phyloP scores from a whole-genome alignment of 768 basidiomycete genomes.

The Pisolithus tinctorius region DNA sequence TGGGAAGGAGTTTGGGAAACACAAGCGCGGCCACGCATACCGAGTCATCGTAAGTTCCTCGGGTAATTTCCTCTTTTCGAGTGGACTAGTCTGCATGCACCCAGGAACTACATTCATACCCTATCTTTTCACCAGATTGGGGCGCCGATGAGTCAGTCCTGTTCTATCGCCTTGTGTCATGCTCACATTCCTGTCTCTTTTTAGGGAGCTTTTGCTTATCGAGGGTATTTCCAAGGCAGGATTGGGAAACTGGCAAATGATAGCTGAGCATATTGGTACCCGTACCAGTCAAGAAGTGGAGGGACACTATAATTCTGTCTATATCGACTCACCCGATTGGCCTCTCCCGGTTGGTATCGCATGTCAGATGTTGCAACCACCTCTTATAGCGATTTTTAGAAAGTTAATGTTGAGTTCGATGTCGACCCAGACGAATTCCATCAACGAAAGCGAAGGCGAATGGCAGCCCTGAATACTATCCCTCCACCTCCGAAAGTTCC shows the following conservation, averaged over 20 bases:
- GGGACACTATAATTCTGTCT: slow-evolving; percentile 77
- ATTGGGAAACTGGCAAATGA: slow-evolving; percentile 94
- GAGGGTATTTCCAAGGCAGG: slow-evolving; percentile 86
- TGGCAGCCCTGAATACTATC: slow-evolving; percentile 67
- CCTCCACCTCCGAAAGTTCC: slow-evolving; percentile 60
- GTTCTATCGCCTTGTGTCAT: neutral
- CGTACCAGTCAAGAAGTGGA: slow-evolving; percentile 92
- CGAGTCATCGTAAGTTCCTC: slow-evolving; percentile 69
- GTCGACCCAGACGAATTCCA: slow-evolving; percentile 81
- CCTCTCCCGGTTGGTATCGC: slow-evolving; percentile 66
- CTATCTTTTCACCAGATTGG: slow-evolving; percentile 94
- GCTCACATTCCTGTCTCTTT: slow-evolving; percentile 1
- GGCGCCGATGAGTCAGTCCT: slow-evolving; percentile 87
- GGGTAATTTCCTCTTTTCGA: neutral
- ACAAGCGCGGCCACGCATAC: slow-evolving; percentile 84
- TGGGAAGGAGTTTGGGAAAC: slow-evolving; percentile 82
- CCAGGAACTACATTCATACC: slow-evolving; percentile 93
- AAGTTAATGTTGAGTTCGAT: slow-evolving; percentile 55
- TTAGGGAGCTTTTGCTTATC: slow-evolving; percentile 80
- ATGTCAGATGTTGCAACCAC: slow-evolving; percentile 7
- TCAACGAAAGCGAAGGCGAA: slow-evolving; percentile 79
- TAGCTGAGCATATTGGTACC: slow-evolving; percentile 91
- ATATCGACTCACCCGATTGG: slow-evolving; percentile 73
- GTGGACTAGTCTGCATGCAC: neutral
- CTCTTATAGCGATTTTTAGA: slow-evolving; percentile 7